Percentiles rank a stretch among this genome's conserved stretches.
These are phyloP conservation scores for Aquilaria malaccensis DNA, from an alignment of 345 rosid species.

Conservation along the genomic window DNA sequence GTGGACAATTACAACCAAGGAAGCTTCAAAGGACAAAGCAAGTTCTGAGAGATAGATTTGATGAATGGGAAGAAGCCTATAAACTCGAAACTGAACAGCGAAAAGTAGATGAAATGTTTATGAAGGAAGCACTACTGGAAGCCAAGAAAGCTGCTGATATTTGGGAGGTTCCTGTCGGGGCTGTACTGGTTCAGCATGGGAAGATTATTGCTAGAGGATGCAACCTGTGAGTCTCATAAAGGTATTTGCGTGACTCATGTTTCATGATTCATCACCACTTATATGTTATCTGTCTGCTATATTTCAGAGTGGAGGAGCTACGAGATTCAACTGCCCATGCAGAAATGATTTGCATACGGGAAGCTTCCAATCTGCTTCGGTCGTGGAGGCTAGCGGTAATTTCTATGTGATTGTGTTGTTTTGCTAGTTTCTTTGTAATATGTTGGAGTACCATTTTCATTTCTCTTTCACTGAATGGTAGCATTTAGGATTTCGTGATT, in stretches of 20 bases:
- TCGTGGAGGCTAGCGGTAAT: slow-evolving; percentile 91
- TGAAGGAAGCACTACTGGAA: slow-evolving; percentile 91
- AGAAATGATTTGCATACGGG: slow-evolving; percentile 91
- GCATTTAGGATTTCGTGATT: too few species aligned
- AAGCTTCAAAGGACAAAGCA: slow-evolving; percentile 68
- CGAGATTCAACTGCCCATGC: slow-evolving; percentile 98
- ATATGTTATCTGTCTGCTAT: slow-evolving; percentile 8
- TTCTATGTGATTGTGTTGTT: slow-evolving; percentile 5
- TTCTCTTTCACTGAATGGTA: not conserved
- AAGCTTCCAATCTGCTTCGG: slow-evolving; percentile 65
- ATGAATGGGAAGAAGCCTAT: slow-evolving; percentile 98
- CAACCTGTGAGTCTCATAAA: slow-evolving; percentile 63
- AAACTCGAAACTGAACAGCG: slow-evolving; percentile 59
- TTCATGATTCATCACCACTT: slow-evolving; percentile 10
- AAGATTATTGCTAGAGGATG: slow-evolving; percentile 87
- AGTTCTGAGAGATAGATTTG: slow-evolving; percentile 69
- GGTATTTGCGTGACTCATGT: not conserved
- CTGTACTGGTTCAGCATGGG: slow-evolving; percentile 85
- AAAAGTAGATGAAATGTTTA: slow-evolving; percentile 72
- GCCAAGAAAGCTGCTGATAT: slow-evolving; percentile 91
- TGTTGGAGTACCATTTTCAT: not conserved
- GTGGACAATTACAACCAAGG: slow-evolving; percentile 45
- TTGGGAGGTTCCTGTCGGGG: slow-evolving; percentile 99
- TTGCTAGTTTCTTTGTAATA: too few species aligned
- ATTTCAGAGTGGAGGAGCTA: slow-evolving; percentile 85